Evolutionary conservation across 495 filamentous ascomycete species (phyloP).

Genomic region (Lasiosphaeria hispida): DNA sequence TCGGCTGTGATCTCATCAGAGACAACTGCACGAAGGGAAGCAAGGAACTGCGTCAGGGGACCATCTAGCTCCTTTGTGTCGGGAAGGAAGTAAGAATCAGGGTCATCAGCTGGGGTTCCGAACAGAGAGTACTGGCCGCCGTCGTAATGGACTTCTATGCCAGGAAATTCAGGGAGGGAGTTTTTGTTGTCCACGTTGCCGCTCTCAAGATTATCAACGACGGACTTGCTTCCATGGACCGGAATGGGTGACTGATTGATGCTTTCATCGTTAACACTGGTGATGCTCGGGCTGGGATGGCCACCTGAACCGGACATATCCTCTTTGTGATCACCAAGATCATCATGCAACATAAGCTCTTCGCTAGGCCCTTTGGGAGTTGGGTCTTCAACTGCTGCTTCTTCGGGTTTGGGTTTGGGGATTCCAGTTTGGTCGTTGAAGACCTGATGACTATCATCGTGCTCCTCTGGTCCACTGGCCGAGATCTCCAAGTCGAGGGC

Average conservation of each 20-base stretch:
- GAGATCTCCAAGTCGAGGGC: neutral
- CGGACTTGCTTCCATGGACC: neutral
- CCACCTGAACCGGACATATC: neutral
- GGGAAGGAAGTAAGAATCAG: conserved; percentile 70
- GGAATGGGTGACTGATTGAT: neutral
- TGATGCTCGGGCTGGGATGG: neutral
- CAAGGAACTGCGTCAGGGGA: conserved; percentile 59
- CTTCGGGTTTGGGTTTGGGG: neutral
- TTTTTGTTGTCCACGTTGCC: neutral
- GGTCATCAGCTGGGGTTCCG: conserved; percentile 60
- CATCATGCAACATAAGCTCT: neutral
- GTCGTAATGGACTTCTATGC: conserved; percentile 62
- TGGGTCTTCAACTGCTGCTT: neutral
- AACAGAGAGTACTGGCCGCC: conserved; percentile 70
- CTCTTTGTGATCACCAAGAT: neutral
- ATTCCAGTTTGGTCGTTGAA: neutral
- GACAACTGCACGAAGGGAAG: conserved; percentile 64
- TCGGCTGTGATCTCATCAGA: conserved; percentile 61
- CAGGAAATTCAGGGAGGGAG: conserved; percentile 28
- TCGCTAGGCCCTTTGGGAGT: neutral
- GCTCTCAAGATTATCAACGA: conserved; percentile 2
- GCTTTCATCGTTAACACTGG: neutral
- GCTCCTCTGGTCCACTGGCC: neutral
- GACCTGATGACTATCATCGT: neutral
- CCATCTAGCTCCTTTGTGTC: conserved; percentile 60